Percentiles rank a stretch among this genome's conserved stretches.
Evolutionary conservation across 169 alveolate species (phyloP).

Genomic region (Besnoitia besnoiti): DNA sequence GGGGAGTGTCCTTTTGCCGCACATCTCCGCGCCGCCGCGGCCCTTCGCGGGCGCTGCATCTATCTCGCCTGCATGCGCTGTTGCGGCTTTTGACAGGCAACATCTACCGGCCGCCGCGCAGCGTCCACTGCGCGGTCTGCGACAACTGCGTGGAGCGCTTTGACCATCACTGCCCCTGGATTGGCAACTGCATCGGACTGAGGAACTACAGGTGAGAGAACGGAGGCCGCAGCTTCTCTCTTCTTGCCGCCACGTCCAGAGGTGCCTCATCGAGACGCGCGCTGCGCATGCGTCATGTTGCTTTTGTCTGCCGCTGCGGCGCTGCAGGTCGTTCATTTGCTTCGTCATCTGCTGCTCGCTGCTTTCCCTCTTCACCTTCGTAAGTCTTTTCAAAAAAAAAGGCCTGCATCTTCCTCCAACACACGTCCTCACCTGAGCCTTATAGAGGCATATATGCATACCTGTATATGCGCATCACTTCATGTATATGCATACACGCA

Average conservation of each 20-base stretch:
- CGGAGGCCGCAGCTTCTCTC: background rate
- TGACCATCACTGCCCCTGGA: slow-evolving; percentile 95
- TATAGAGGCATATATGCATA: too few relatives aligned
- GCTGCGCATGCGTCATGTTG: background rate
- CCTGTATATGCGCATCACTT: too few relatives aligned
- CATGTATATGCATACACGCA: too few relatives aligned
- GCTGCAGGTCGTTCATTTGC: slow-evolving; percentile 1
- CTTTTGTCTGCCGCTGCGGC: background rate
- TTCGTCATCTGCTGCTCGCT: slow-evolving; percentile 32
- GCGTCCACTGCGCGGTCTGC: slow-evolving; percentile 90
- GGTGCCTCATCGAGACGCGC: background rate
- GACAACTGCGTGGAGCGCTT: slow-evolving; percentile 87
- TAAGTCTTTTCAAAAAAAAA: background rate
- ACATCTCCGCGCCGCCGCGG: too few relatives aligned
- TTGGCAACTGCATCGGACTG: slow-evolving; percentile 57
- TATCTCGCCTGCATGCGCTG: background rate
- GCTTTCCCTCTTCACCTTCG: slow-evolving; percentile 33
- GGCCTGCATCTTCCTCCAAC: too few relatives aligned
- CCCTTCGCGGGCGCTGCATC: too few relatives aligned
- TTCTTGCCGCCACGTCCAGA: background rate
- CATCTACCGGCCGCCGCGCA: slow-evolving; percentile 85
- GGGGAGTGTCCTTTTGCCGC: too few relatives aligned
- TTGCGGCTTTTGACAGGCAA: slow-evolving; percentile 56
- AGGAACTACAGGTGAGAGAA: slow-evolving; percentile 3
- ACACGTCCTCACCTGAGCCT: too few relatives aligned